Percentiles rank a stretch among this genome's conserved stretches.
Conservation (phyloP, 495 filamentous ascomycete species). For the Aspergillus bridgeri region DNA sequence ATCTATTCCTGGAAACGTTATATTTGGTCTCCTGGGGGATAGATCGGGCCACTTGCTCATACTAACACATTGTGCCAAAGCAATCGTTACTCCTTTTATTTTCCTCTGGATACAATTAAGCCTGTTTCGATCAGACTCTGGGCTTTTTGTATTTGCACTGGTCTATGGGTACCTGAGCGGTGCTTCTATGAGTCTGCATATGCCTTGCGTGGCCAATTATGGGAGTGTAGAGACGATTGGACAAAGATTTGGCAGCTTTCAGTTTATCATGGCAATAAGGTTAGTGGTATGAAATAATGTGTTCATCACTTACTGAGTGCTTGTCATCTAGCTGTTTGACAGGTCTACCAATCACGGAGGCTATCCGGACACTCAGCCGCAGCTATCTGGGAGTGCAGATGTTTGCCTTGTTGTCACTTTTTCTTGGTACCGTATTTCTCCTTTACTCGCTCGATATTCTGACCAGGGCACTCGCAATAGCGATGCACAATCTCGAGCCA, state of each 20-base stretch:
- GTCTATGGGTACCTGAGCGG: constrained; percentile 39
- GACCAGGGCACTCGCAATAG: too few relatives aligned
- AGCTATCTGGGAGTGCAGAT: constrained; percentile 53
- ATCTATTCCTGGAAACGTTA: constrained; percentile 62
- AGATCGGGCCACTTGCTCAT: background rate
- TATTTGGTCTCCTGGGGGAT: constrained; percentile 37
- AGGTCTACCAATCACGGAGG: constrained; percentile 29
- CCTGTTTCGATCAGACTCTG: constrained; percentile 20
- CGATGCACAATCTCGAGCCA: too few relatives aligned
- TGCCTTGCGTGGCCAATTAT: constrained; percentile 33
- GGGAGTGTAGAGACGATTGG: constrained; percentile 22
- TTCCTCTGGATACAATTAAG: constrained; percentile 61
- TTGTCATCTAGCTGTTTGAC: constrained; percentile 23
- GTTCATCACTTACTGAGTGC: background rate
- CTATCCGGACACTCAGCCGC: constrained; percentile 18
- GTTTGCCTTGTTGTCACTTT: constrained; percentile 31
- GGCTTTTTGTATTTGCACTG: constrained; percentile 28
- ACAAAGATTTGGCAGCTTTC: constrained; percentile 29
- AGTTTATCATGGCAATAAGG: constrained; percentile 26
- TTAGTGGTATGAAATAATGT: constrained; percentile 10
- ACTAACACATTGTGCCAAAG: background rate
- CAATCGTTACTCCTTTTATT: background rate
- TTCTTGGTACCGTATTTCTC: background rate
- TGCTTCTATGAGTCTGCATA: constrained; percentile 28
- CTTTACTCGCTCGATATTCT: too few relatives aligned